Percentiles rank a stretch among this genome's conserved stretches.
phyloP scores from a whole-genome alignment of 176 grass and related monocot species.

The Aegilops tauschii region DNA sequence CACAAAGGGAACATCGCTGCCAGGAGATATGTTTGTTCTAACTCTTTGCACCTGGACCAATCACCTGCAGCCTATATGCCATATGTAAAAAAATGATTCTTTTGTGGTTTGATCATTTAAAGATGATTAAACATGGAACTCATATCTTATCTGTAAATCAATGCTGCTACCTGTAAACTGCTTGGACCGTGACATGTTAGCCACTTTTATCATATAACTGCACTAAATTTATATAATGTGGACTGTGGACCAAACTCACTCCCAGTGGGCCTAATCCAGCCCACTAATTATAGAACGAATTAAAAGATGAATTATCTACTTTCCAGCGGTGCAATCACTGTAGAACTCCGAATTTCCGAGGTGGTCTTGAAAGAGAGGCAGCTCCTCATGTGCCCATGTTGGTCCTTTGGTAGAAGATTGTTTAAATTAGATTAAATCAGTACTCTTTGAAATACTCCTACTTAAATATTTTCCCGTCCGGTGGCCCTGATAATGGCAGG shows the following conservation, averaged over 20 bases:
- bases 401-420: background rate
- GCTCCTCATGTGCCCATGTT: background rate
- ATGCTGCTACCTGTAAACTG: conserved; percentile 25
- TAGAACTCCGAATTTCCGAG: background rate
- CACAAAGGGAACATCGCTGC: background rate
- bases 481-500: conserved; percentile 41
- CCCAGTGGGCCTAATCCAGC: conserved; percentile 8
- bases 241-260: background rate
- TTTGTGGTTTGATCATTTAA: background rate
- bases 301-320: background rate
- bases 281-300: conserved; percentile 2
- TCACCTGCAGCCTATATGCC: background rate
- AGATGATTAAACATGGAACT: background rate
- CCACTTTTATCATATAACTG: background rate
- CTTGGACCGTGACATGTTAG: conserved; percentile 16
- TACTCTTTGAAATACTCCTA: background rate
- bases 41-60: background rate
- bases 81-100: background rate
- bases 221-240: conserved; percentile 15
- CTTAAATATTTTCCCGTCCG: background rate
- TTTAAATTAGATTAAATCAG: background rate
- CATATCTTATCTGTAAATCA: conserved; percentile 14
- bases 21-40: background rate
- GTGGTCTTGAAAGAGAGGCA: background rate
- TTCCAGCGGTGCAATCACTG: background rate